Conservation (phyloP, 192 early-diverging fungal species). For the Coemansia sp. region DNA sequence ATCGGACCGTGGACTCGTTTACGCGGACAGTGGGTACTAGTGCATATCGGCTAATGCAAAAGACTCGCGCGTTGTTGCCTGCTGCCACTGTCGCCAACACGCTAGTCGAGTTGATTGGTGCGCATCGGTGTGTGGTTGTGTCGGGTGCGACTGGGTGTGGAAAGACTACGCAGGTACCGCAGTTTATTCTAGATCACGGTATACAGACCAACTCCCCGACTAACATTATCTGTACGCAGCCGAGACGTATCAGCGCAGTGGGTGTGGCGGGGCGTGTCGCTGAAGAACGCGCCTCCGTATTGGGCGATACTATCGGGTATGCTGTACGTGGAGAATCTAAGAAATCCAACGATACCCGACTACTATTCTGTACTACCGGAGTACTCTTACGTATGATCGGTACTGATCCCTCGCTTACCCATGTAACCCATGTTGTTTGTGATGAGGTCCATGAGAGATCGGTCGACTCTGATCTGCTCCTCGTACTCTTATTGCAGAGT, state of each 20-base stretch:
- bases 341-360: conserved; percentile 52
- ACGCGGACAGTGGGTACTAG: background rate
- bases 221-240: conserved; percentile 89
- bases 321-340: conserved; percentile 73
- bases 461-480: conserved; percentile 79
- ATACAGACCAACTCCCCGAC: conserved; percentile 51
- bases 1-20: conserved; percentile 19
- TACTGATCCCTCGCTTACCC: conserved; percentile 17
- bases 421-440: conserved; percentile 65
- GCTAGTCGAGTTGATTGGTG: conserved; percentile 14
- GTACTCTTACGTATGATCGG: conserved; percentile 65
- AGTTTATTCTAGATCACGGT: conserved; percentile 79
- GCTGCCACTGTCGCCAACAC: conserved; percentile 1
- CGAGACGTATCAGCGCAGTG: conserved; percentile 79
- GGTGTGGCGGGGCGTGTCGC: conserved; percentile 69
- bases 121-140: conserved; percentile 31
- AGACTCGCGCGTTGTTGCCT: conserved; percentile 24
- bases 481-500: conserved; percentile 74
- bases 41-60: conserved; percentile 38
- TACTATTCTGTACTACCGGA: conserved; percentile 71
- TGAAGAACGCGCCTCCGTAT: conserved; percentile 52
- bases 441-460: conserved; percentile 90
- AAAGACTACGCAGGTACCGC: conserved; percentile 80
- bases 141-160: conserved; percentile 58
- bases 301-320: conserved; percentile 53